phyloP scores from a whole-genome alignment of 768 basidiomycete species.

The Lentinula edodes region DNA sequence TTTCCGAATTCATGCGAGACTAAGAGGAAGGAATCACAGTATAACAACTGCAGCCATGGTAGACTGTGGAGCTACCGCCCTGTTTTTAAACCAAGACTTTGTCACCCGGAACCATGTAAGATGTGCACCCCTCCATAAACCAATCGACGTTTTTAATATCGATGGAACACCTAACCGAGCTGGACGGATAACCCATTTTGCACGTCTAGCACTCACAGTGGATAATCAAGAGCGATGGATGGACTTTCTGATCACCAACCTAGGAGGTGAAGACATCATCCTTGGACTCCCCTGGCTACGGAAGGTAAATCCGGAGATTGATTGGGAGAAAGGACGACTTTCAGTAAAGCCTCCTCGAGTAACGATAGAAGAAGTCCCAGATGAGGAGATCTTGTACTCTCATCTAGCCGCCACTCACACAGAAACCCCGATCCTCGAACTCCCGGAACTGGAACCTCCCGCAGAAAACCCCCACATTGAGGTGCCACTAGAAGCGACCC shows the following conservation, averaged over 20 bases:
- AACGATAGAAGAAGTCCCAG: not conserved
- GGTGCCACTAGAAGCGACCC: not conserved
- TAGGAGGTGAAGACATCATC: not conserved
- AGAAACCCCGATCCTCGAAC: no score
- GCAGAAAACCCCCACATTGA: no score
- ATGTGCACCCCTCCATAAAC: constrained; percentile 10
- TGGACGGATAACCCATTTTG: not conserved
- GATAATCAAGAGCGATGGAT: not conserved
- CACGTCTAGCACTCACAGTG: constrained; percentile 8
- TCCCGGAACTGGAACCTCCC: not conserved
- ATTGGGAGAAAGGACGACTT: not conserved
- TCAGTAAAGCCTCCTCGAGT: not conserved
- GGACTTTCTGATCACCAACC: not conserved
- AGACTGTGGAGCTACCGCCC: no score
- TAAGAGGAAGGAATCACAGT: no score
- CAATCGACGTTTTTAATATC: constrained; percentile 4
- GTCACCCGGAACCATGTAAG: no score
- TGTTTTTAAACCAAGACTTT: no score
- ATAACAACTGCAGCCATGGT: no score
- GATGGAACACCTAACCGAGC: not conserved
- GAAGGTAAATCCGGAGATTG: not conserved
- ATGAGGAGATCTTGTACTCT: no score
- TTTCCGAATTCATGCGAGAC: no score
- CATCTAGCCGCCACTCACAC: no score
- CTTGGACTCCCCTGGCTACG: not conserved